Conservation (phyloP, 2,329 filamentous ascomycete genomes). For the Aspergillus udagawae region DNA sequence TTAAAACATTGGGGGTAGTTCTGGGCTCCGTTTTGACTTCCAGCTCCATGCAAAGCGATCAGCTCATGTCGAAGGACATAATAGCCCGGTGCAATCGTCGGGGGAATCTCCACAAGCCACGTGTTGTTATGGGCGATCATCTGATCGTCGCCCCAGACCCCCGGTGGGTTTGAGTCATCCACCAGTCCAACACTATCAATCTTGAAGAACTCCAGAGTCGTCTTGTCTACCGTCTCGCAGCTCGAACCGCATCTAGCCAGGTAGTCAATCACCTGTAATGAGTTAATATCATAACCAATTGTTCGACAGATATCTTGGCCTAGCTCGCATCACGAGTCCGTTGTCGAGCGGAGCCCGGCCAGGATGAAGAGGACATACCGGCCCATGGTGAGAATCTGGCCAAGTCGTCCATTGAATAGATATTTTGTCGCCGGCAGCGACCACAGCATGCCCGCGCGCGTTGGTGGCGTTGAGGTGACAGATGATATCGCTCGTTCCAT, state of each 20-base stretch:
- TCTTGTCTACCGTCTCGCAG: slow-evolving; percentile 50
- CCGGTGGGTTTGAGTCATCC: slow-evolving; percentile 36
- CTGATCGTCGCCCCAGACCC: slow-evolving; percentile 52
- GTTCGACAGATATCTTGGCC: not conserved
- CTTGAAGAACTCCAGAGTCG: slow-evolving; percentile 56
- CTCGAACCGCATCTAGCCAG: slow-evolving; percentile 54
- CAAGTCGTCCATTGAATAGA: slow-evolving; percentile 60
- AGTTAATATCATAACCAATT: not conserved
- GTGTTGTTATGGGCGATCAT: slow-evolving; percentile 48
- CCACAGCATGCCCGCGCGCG: slow-evolving; percentile 47
- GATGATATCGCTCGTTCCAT: slow-evolving; percentile 47
- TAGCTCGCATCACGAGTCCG: too few relatives aligned
- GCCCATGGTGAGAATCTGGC: slow-evolving; percentile 59
- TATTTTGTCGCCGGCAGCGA: slow-evolving; percentile 55
- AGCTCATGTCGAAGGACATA: slow-evolving; percentile 52
- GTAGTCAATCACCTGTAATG: slow-evolving; percentile 50
- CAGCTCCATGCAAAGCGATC: slow-evolving; percentile 46
- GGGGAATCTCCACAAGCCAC: slow-evolving; percentile 44
- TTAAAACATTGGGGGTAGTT: slow-evolving; percentile 56
- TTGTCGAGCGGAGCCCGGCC: not conserved
- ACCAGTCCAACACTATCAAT: slow-evolving; percentile 53
- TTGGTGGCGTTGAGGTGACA: slow-evolving; percentile 56
- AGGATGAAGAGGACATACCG: slow-evolving; percentile 24
- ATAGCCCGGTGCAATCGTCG: slow-evolving; percentile 43
- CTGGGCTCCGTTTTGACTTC: slow-evolving; percentile 41